A percentile compares a stretch with the other conserved stretches of the same genome.
These are phyloP conservation scores for Wolfiporia cocos DNA, from an alignment of 1,284 basidiomycete genomes.

Conservation along the genomic window DNA sequence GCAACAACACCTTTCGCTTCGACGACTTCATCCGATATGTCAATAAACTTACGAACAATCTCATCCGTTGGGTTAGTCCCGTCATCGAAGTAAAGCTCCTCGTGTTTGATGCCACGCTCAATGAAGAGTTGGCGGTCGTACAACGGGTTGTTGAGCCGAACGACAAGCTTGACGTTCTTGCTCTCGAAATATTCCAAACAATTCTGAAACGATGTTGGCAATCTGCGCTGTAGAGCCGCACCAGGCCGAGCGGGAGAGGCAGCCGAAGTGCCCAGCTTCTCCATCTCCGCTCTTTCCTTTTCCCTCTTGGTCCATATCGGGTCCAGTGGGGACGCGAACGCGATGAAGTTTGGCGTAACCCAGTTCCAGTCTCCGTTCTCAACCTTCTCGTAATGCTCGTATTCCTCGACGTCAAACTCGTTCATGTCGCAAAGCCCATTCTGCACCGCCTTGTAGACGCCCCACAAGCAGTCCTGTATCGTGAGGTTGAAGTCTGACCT, in stretches of 20 bases:
- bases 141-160: conserved; percentile 91
- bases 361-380: conserved; percentile 99
- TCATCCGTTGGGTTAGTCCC: conserved; percentile 97
- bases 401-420: conserved; percentile 85
- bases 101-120: conserved; percentile 85
- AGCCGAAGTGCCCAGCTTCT: conserved; percentile 20
- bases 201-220: conserved; percentile 76
- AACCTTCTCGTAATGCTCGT: conserved; percentile 92
- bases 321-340: conserved; percentile 93
- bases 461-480: conserved; percentile 94
- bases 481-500: conserved; percentile 89
- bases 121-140: conserved; percentile 87
- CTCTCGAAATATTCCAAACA: conserved; percentile 92
- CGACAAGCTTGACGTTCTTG: conserved; percentile 84
- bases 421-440: conserved; percentile 88
- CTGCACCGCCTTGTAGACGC: conserved; percentile 91
- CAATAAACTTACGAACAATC: conserved; percentile 89
- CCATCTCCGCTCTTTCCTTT: conserved; percentile 45
- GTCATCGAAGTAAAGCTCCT: conserved; percentile 96
- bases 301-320: conserved; percentile 67
- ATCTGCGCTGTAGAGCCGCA: conserved; percentile 63
- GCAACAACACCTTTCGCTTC: conserved; percentile 79
- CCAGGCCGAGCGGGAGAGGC: conserved; percentile 24
- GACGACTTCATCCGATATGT: conserved; percentile 75
- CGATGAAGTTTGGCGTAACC: conserved; percentile 90